Evolutionary conservation across 805 yeast species (phyloP).

Genomic region (Diddensiella transvaalensis): DNA sequence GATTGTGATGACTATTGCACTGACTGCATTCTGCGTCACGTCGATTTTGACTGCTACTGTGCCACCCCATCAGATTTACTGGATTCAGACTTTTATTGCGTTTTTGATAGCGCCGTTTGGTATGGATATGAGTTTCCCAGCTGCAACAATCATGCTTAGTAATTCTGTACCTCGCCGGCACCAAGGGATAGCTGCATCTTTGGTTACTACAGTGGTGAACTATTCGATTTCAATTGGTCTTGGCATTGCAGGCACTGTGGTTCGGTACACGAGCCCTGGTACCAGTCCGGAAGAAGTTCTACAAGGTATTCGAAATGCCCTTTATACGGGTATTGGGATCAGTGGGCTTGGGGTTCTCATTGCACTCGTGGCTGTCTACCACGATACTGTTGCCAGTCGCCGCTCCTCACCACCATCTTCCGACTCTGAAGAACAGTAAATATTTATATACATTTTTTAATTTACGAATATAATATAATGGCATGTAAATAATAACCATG

Average conservation of each 20-base stretch:
- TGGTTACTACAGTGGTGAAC: conserved; percentile 66
- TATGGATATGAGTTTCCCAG: conserved; percentile 77
- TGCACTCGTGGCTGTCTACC: conserved; percentile 1
- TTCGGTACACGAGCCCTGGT: conserved; percentile 35
- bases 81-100: conserved; percentile 54
- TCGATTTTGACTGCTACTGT: conserved; percentile 50
- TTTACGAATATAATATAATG: too few relatives aligned
- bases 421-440: too few relatives aligned
- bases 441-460: too few relatives aligned
- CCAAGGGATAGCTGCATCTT: conserved; percentile 77
- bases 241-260: conserved; percentile 70
- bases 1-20: conserved; percentile 29
- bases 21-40: conserved; percentile 54
- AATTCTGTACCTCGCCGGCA: conserved; percentile 56
- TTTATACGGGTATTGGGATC: conserved; percentile 59
- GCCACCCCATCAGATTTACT: conserved; percentile 59
- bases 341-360: conserved; percentile 45
- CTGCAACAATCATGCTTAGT: conserved; percentile 61
- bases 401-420: too few relatives aligned
- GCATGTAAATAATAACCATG: too few relatives aligned
- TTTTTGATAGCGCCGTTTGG: conserved; percentile 61
- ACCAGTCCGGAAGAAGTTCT: conserved; percentile 27
- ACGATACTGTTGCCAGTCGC: too few relatives aligned
- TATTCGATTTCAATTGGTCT: conserved; percentile 68
- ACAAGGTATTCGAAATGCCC: conserved; percentile 53